Evolutionary conservation across 768 basidiomycete genomes (phyloP), one percentile per base, ranked within the genome.

Genomic region (Auriscalpium vulgare): DNA sequence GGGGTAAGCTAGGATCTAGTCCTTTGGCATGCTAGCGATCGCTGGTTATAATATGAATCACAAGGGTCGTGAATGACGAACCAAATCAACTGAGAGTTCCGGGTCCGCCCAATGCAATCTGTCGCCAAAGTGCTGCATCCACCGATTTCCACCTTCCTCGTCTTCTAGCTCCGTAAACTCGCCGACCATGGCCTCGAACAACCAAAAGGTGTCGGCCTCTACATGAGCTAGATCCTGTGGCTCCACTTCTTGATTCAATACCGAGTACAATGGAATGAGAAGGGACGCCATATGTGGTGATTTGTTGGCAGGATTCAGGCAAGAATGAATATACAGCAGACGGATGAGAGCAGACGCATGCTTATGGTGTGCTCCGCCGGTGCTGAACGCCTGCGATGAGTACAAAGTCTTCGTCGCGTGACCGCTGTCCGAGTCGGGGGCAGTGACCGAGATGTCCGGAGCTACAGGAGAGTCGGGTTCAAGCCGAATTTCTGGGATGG

Each of bases 161-260:
- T 85, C 85, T 57, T 85, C 84, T n/a, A 91, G 66, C 51, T 88
- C 88, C 1, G 80, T 74, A 50, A 91, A 80, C 63, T 91, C 88
- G 29, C 83, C 81, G 0, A 89, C 71, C 62, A 91, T 74, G 0
- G 82, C 78, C 66, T 90, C 87, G 54, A 91, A 86, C 5, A 90
- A 63, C 89, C 88, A 91, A 66, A 91, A 91, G 0, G 84, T 78
- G 63, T 91, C 89, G 2, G 89, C 88, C 67, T 91, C 89, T 5
- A 77, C 78, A 66, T 90, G 87, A 0, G 78, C 75, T 10, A 79
- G 66, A 45, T 87, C 84, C 53, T 80, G 77, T 0, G 76, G 68
- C 16, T 87, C 78, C 1, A 82, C 73, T 63, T 90, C 88, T 63
- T 81, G 78, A 16, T 72, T 68, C 50, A 89, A 70, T 0, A 79